Base-by-base conservation (phyloP, 2,329 filamentous ascomycete species). In the Xylariaceae sp. region DNA sequence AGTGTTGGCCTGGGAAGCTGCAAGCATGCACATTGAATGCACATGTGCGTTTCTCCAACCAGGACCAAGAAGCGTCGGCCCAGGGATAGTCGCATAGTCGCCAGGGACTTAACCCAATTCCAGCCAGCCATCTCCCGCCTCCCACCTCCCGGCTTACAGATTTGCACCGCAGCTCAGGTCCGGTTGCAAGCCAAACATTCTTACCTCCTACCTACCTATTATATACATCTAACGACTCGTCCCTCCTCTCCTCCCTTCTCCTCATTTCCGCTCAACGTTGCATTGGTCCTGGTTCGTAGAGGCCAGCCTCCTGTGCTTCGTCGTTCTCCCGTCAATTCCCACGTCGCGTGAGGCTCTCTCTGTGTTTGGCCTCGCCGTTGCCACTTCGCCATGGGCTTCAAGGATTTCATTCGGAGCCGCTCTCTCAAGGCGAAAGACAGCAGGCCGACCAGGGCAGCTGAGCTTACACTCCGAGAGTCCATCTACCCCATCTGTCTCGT, bases 401-500 rank as follows among this genome's bases (percentile, higher is more conserved):
- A 75, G 48, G 71, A 73, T 18, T 81, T 80, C 66, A 63, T 79
- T 68, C 75, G 73, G 68, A 71, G 71, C 51, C 75, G 78, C 45
- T 77, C 78, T 50, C 75, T 73, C 44, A 67, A 61, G 55, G 69
- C 73, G 39, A 71, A 68, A 42, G 75, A 78, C 62, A 73, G 76
- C 58, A 72, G 76, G 67, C 74, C 80, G 56, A 84, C 82, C 2
- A 77, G 74, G 18, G 81, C 82, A 17, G 78, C 81, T n/a, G 80
- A 88, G 71, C 76, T 90, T 62, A 89, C 86, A 0, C 71, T 89
- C 35, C 78, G 84, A 55, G 79, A 88, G 67, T 90, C 87, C 10
- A 77, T 90, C 56, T 82, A 82, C 65, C 88, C 88, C 2, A 79
- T 90, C 51, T 76, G 77, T 57, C 78, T 91, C 3, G 87, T 90